Percentiles rank a stretch among this genome's conserved stretches.
phyloP scores from a whole-genome alignment of 805 yeast species.

The Saccharomycopsis schoenii region DNA sequence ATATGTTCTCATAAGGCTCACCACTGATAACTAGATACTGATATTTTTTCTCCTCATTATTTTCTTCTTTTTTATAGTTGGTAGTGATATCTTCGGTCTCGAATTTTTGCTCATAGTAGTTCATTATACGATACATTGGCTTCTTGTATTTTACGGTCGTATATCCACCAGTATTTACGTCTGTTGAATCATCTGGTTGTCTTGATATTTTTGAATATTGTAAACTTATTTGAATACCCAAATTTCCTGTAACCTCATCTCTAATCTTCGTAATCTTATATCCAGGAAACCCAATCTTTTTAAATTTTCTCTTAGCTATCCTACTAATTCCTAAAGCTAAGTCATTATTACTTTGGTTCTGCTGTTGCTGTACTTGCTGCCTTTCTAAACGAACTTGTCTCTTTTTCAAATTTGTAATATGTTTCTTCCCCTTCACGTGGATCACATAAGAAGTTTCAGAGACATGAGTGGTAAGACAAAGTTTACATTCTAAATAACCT shows the following conservation, averaged over 20 bases:
- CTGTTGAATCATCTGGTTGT: slow-evolving; percentile 19
- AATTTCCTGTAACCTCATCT: slow-evolving; percentile 44
- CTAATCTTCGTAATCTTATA: slow-evolving; percentile 59
- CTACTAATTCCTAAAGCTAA: slow-evolving; percentile 13
- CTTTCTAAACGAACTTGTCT: slow-evolving; percentile 34
- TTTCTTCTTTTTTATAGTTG: slow-evolving; percentile 18
- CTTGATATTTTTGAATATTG: slow-evolving; percentile 40
- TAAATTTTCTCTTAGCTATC: slow-evolving; percentile 35
- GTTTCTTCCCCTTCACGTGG: slow-evolving; percentile 79
- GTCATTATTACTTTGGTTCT: slow-evolving; percentile 12
- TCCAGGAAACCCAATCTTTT: slow-evolving; percentile 65
- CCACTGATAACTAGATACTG: slow-evolving; percentile 77
- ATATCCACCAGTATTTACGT: background rate
- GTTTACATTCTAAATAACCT: slow-evolving; percentile 76
- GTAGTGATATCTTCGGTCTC: slow-evolving; percentile 32
- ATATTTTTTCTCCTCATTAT: slow-evolving; percentile 25
- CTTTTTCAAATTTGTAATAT: slow-evolving; percentile 60
- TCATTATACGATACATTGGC: slow-evolving; percentile 70
- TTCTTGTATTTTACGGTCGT: slow-evolving; percentile 21
- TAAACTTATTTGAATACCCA: slow-evolving; percentile 60
- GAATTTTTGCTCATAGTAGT: slow-evolving; percentile 56
- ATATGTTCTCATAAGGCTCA: slow-evolving; percentile 82
- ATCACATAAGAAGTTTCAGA: slow-evolving; percentile 73
- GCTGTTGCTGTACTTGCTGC: slow-evolving; percentile 4
- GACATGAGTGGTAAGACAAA: slow-evolving; percentile 76